phyloP scores from a whole-genome alignment of 257 asterid species.

The Solanum gracilifrons region DNA sequence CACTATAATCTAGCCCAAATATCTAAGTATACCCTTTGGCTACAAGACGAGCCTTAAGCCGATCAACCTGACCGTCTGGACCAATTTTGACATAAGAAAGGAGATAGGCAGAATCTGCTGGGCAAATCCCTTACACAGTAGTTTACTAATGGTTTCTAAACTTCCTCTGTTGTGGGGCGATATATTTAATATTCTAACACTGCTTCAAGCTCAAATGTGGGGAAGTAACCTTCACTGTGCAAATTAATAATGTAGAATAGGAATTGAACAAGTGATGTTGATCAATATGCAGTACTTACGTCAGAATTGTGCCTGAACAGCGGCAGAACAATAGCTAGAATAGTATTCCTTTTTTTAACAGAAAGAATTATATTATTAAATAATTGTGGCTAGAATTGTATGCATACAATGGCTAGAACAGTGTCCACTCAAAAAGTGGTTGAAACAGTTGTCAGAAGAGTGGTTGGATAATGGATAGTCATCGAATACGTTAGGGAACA shows the following conservation, averaged over 20 bases:
- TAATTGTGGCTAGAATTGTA: not conserved
- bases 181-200: not conserved
- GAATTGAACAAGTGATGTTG: not conserved
- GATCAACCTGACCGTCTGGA: no score
- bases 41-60: no score
- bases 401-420: not conserved
- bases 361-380: not conserved
- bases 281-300: not conserved
- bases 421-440: not conserved
- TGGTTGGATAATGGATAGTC: not conserved
- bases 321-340: not conserved
- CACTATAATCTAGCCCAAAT: no score
- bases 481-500: not conserved
- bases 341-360: not conserved
- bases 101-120: not conserved
- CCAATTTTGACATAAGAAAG: not conserved
- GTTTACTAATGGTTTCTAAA: not conserved
- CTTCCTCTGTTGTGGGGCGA: not conserved
- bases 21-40: no score
- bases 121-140: not conserved
- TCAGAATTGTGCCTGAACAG: not conserved
- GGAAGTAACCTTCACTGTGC: not conserved
- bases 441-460: not conserved
- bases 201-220: not conserved
- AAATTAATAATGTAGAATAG: not conserved